Base-by-base conservation (phyloP, 179 eudicot genomes). In the Sideroxylon spinosum region DNA sequence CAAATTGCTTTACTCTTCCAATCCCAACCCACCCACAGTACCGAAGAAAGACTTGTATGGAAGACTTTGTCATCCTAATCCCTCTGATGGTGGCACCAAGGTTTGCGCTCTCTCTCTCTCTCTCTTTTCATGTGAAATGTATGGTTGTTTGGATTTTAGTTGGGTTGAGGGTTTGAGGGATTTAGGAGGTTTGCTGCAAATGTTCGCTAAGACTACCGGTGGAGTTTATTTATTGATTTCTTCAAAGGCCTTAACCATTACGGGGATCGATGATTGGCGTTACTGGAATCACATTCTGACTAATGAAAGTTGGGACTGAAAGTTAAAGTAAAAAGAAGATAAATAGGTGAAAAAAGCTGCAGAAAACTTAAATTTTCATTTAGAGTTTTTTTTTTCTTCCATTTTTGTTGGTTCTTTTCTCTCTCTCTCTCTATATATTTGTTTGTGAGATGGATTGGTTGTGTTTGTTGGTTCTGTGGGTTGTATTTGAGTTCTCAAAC, bases 241-340 rank as follows among this genome's bases (percentile, higher is more conserved):
- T 49, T 86, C 90, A 0, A 91, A 83, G 85, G 93, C 90, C 29
- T 74, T 92, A 85, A 76, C 82, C 26, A 92, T 92, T 23, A 92
- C 88, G 0, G 95, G 97, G 6, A 88, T 91, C 4, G 89, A 91
- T 80, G 97, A 92, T 77, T 79, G 97, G 79, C 82, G 97, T 69
- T 91, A 91, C 71, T 92, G 97, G 97, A 92, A 89, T 81, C 87
- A 80, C 77, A 88, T 92, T 83, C 88, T 91, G 6, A 85, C 89
- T 2, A 90, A 91, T 12, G 95, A 91, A 86, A n/a, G n/a, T n/a
- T n/a, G n/a, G n/a, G n/a, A n/a, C 37, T 32, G 3, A 32, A 32
- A 32, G 37, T 3, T 3, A 37, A 37, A 3, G 44, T 6, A 37
- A 37, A 6, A 37, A 6, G 44, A 37, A 37, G 44, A 37, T 6